phyloP scores from a whole-genome alignment of 257 asterid species.

The Fraxinus pennsylvanica region DNA sequence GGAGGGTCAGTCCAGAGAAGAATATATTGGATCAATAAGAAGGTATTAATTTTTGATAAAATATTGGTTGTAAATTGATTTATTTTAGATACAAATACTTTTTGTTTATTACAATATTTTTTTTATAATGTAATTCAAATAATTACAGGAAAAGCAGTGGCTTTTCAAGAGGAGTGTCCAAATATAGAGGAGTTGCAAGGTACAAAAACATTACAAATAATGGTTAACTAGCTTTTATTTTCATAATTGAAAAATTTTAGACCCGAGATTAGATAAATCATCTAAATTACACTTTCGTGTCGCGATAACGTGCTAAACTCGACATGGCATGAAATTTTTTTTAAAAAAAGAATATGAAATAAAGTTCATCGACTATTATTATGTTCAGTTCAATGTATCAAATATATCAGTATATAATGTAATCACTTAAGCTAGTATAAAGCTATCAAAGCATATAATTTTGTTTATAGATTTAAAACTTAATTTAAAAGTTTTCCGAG shows the following conservation, averaged over 20 bases:
- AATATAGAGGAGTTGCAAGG: slow-evolving; percentile 93
- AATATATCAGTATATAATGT: neutral
- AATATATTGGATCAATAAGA: slow-evolving; percentile 81
- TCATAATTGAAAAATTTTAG: neutral
- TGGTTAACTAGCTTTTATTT: neutral
- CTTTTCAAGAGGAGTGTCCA: slow-evolving; percentile 82
- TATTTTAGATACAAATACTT: neutral
- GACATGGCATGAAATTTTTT: neutral
- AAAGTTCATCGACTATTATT: neutral
- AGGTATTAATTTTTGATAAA: slow-evolving; percentile 31
- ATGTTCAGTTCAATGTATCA: neutral
- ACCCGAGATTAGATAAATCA: neutral
- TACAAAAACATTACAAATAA: neutral
- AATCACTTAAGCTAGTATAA: neutral
- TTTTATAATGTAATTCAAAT: neutral
- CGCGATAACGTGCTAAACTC: neutral
- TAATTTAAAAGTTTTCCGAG: too few relatives aligned
- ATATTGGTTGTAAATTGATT: neutral
- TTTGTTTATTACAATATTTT: neutral
- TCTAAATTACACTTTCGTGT: neutral
- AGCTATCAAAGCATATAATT: neutral
- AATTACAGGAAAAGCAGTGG: slow-evolving; percentile 82
- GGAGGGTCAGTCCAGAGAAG: slow-evolving; percentile 86
- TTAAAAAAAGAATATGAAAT: neutral
- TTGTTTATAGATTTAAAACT: too few relatives aligned